Conservation (phyloP, 768 basidiomycete species). For the Boletellus ananas region DNA sequence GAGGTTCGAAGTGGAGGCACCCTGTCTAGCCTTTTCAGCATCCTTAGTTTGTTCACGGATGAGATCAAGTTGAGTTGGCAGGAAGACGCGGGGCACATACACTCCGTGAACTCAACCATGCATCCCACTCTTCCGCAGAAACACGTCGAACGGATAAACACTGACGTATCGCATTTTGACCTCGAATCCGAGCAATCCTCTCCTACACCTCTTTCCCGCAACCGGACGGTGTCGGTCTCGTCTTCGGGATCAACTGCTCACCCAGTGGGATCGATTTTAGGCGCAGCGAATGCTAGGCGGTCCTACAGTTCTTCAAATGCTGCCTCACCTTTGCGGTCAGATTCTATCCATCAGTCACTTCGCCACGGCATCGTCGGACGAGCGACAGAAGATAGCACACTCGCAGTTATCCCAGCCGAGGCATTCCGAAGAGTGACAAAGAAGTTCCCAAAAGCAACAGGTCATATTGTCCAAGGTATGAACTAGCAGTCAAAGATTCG, state of each 20-base stretch:
- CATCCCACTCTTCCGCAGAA: slow-evolving; percentile 23
- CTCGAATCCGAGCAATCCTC: slow-evolving; percentile 33
- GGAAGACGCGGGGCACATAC: slow-evolving; percentile 42
- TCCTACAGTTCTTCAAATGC: slow-evolving; percentile 13
- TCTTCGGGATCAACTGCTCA: slow-evolving; percentile 72
- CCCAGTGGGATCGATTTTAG: slow-evolving; percentile 32
- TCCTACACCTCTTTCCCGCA: slow-evolving; percentile 28
- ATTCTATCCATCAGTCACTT: slow-evolving; percentile 27
- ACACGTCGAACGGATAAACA: slow-evolving; percentile 44
- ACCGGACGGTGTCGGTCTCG: slow-evolving; percentile 56
- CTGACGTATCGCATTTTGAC: slow-evolving; percentile 62
- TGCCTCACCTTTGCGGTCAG: slow-evolving; percentile 23
- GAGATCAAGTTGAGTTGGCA: slow-evolving; percentile 92
- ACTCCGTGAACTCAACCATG: slow-evolving; percentile 25
- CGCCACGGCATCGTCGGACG: slow-evolving; percentile 83
- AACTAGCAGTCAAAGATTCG: not conserved
- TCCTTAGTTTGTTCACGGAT: slow-evolving; percentile 94
- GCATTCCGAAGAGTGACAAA: slow-evolving; percentile 92
- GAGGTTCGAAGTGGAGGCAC: slow-evolving; percentile 96
- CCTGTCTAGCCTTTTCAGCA: slow-evolving; percentile 93
- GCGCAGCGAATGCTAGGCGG: slow-evolving; percentile 8
- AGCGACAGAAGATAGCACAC: slow-evolving; percentile 88
- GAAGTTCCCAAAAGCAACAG: slow-evolving; percentile 95
- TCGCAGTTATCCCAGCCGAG: slow-evolving; percentile 98
- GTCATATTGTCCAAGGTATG: slow-evolving; percentile 90